Base-by-base conservation (phyloP, 2,329 filamentous ascomycete genomes). In the Fusarium sp. region DNA sequence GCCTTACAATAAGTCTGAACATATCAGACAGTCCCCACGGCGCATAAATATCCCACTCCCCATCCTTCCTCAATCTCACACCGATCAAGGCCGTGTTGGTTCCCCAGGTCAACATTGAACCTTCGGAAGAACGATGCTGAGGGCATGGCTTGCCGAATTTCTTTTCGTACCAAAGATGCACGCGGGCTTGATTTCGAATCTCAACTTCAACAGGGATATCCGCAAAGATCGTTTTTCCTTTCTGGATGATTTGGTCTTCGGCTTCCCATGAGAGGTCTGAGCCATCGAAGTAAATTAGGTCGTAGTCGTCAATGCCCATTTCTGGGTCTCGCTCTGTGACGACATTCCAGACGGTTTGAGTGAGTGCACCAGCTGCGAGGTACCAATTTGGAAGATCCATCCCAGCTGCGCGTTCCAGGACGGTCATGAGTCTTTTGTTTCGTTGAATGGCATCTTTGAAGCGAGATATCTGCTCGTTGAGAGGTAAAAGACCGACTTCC, bases 261-360 rank as follows among this genome's bases (percentile, higher is more conserved):
- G 79, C 80, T 30, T 80, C 78, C 68, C 73, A 81, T 0, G 79
- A 81, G 4, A 79, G 52, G 45, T 81, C 78, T 0, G 75, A 62
- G 14, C 40, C 61, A 58, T 81, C 79, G 12, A 74, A 77, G 47
- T 81, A 81, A 22, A 81, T 73, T 16, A 81, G 65, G 41, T 81
- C 80, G 60, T 81, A 81, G 66, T 81, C 80, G 16, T 71, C 48
- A 53, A 81, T 81, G 44, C 80, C 79, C 1, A 72, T 75, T 10
- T 79, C 75, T 0, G 79, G 71, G 5, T 75, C 70, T 8, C 74
- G 64, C 9, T 61, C 48, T 5, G 76, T 76, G 14, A 78, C 63
- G 18, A 72, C 63, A 57, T 81, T 81, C 80, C 80, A 81, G n/a
- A 81, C 77, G 0, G 80, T 80, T 30, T 81, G 80, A 3, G 79